Evolutionary conservation across 2,329 filamentous ascomycete species (phyloP).

Genomic region (Botryosphaeria dothidea): DNA sequence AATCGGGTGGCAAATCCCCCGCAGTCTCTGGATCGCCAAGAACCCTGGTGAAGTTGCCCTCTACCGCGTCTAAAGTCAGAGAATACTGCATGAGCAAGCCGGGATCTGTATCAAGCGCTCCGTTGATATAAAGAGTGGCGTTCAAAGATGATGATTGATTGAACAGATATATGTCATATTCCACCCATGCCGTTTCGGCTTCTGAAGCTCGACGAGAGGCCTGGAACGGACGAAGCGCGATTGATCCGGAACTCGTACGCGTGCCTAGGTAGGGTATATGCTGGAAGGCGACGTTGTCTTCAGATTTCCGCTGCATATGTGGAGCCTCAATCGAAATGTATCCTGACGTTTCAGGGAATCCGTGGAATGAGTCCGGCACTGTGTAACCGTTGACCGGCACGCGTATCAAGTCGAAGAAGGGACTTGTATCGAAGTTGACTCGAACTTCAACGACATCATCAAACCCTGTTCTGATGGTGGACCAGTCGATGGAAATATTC

Average conservation of each 20-base stretch:
- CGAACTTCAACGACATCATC: slow-evolving; percentile 24
- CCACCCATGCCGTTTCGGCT: not conserved
- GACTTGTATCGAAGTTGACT: slow-evolving; percentile 25
- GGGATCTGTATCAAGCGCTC: slow-evolving; percentile 51
- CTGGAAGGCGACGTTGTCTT: not conserved
- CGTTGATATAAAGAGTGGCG: slow-evolving; percentile 34
- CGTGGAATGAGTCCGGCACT: slow-evolving; percentile 25
- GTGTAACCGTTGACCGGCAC: slow-evolving; percentile 25
- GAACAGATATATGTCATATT: slow-evolving; percentile 27
- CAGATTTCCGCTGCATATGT: slow-evolving; percentile 20
- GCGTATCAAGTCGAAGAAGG: slow-evolving; percentile 23
- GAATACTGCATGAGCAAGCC: slow-evolving; percentile 48
- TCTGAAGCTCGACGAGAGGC: slow-evolving; percentile 14
- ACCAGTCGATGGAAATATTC: slow-evolving; percentile 25
- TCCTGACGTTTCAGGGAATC: slow-evolving; percentile 28
- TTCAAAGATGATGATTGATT: slow-evolving; percentile 13
- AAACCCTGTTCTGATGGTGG: slow-evolving; percentile 20
- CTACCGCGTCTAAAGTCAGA: slow-evolving; percentile 41
- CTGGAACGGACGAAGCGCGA: slow-evolving; percentile 17
- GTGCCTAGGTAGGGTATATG: slow-evolving; percentile 20
- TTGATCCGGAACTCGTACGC: slow-evolving; percentile 23
- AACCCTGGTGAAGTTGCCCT: not conserved
- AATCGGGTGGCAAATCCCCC: slow-evolving; percentile 44
- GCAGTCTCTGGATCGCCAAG: slow-evolving; percentile 29
- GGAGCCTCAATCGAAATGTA: slow-evolving; percentile 27